A percentile compares a stretch with the other conserved stretches of the same genome.
phyloP scores from a whole-genome alignment of 2,329 filamentous ascomycete genomes.

The Knoxdaviesia proteae region DNA sequence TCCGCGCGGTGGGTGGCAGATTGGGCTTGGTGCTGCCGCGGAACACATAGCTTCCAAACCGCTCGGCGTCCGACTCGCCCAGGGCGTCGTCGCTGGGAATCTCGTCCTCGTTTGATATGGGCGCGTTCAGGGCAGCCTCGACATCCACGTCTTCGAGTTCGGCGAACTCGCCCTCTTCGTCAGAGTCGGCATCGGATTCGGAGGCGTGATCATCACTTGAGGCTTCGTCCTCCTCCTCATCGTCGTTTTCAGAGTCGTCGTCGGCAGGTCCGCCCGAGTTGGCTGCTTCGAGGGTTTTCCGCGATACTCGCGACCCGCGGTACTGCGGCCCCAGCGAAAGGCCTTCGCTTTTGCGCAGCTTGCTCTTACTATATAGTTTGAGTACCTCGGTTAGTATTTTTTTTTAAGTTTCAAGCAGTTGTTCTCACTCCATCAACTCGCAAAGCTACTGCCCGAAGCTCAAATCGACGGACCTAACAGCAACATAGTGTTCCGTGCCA shows the following conservation, averaged over 20 bases:
- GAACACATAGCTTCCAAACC: constrained; percentile 53
- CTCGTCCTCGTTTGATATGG: constrained; percentile 31
- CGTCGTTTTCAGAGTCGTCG: constrained; percentile 20
- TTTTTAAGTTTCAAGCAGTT: background rate
- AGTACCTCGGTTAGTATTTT: background rate
- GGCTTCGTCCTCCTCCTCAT: constrained; percentile 21
- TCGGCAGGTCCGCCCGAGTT: constrained; percentile 11
- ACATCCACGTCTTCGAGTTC: constrained; percentile 35
- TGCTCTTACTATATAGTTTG: constrained; percentile 43
- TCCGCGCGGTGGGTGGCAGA: constrained; percentile 10
- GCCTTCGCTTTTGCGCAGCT: constrained; percentile 52
- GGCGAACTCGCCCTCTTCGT: constrained; percentile 29
- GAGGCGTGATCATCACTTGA: constrained; percentile 5
- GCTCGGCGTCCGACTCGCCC: constrained; percentile 66
- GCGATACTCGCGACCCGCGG: constrained; percentile 52
- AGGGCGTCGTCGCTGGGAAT: constrained; percentile 52
- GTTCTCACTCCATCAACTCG: background rate
- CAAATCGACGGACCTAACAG: constrained; percentile 37
- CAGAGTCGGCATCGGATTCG: constrained; percentile 16
- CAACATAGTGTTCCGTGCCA: constrained; percentile 72
- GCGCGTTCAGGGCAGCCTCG: constrained; percentile 22
- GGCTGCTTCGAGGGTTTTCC: constrained; percentile 40
- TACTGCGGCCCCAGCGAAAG: constrained; percentile 60
- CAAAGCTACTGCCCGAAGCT: background rate
- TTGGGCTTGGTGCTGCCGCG: constrained; percentile 34